Base-by-base conservation (phyloP, 2,329 filamentous ascomycete species). In the Sphaceloma murrayae region DNA sequence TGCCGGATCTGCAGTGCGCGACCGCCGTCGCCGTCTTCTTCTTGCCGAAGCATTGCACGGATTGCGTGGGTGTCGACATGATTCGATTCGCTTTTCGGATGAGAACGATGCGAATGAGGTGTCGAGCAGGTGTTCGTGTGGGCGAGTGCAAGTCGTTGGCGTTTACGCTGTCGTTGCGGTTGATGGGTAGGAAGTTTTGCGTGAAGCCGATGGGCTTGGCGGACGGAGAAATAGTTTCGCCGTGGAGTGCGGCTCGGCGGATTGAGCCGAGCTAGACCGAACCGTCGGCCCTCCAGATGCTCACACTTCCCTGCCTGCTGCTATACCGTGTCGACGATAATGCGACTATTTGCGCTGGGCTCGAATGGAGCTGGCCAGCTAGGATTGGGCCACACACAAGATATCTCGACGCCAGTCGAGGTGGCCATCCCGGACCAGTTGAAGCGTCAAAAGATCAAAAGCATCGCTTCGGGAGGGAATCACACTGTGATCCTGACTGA, bases 1-100 rank as follows among this genome's bases (percentile, higher is more conserved):
- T 83, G 65, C 81, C 81, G 67, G 78, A 80, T 80, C 89, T 88
- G 82, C 84, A 89, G 76, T 89, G 85, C 69, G 85, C 86, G 73
- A 93, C 86, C 62, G 86, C 86, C 52, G 69, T 72, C 55, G 69
- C 69, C 49, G 68, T 71, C 66, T 70, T 72, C 67, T 72, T 72
- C 82, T 95, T 95, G 82, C 88, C 88, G 84, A 96, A 95, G 84
- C 87, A 94, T 80, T 94, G 87, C 53, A 70, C 67, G 58, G 62
- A 67, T 58, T 70, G 67, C 46, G 54, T 73, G 47, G 56, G 73
- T 70, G 83, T 81, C 80, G 86, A 85, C 70, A 65, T 84, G 74
- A 30, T 62, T 46, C 67, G 64, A 61, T 52, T 48, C 48, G 48
- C 31, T 48, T 34, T 19, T 48, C 24, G 48, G 40, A 43, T 46